phyloP scores from a whole-genome alignment of 352 stramenopile genomes.

The Elongisporangium prolatum region DNA sequence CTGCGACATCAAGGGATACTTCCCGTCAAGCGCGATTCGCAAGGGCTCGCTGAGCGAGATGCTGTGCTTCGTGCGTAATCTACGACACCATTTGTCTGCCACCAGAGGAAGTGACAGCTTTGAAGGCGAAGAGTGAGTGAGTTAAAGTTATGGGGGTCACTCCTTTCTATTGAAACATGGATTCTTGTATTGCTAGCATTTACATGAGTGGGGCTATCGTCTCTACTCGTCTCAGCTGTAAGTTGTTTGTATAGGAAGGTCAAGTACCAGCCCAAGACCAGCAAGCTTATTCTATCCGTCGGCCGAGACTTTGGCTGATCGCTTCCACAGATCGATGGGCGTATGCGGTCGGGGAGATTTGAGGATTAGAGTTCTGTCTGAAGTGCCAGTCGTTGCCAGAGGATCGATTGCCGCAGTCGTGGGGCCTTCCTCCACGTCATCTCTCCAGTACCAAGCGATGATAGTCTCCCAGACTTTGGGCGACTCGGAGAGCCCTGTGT shows the following conservation, averaged over 20 bases:
- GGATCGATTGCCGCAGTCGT: conserved; percentile 5
- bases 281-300: neutral
- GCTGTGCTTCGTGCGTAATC: conserved; percentile 73
- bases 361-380: neutral
- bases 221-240: too few species aligned
- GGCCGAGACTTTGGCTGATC: neutral
- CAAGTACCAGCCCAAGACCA: too few species aligned
- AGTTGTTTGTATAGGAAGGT: neutral
- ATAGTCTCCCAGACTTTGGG: too few species aligned
- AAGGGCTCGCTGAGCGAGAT: conserved; percentile 79
- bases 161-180: neutral
- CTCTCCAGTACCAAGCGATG: conserved; percentile 77
- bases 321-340: neutral
- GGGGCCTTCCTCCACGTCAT: neutral
- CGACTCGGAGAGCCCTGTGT: too few species aligned
- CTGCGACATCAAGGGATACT: conserved; percentile 85
- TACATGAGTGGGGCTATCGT: neutral
- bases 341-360: neutral
- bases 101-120: conserved; percentile 36
- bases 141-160: conserved; percentile 14
- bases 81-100: conserved; percentile 58
- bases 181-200: neutral
- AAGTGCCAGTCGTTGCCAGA: conserved; percentile 9
- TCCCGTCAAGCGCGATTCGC: conserved; percentile 68
- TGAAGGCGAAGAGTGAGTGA: conserved; percentile 7